These are phyloP conservation scores for Neolentinus lepideus DNA, from an alignment of 1,284 basidiomycete species.

Conservation along the genomic window DNA sequence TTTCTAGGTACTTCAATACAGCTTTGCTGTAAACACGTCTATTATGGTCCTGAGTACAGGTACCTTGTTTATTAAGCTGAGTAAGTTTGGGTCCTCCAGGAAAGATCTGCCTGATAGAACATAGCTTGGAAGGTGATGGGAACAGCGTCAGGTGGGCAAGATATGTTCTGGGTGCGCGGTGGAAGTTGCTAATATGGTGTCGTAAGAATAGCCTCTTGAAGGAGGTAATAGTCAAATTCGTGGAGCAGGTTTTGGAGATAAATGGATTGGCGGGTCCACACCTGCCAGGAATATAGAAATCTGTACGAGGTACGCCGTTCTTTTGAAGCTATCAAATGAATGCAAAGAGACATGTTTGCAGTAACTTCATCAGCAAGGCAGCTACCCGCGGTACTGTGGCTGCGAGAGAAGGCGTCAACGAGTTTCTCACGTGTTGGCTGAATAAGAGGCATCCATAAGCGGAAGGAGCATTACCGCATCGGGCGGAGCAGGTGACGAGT, in stretches of 20 bases:
- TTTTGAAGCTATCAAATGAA: no score
- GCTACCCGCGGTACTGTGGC: not conserved
- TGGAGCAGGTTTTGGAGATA: not conserved
- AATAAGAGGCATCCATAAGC: not conserved
- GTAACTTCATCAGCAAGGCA: not conserved
- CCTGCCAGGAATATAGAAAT: not conserved
- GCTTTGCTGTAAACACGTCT: no score
- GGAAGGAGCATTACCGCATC: not conserved
- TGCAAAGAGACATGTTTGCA: no score
- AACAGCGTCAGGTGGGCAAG: not conserved
- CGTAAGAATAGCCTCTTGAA: not conserved
- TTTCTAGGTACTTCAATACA: no score
- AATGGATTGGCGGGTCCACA: not conserved
- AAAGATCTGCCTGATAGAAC: not conserved
- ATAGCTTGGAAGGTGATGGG: not conserved
- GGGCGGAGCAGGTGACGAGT: not conserved
- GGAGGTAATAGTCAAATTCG: not conserved
- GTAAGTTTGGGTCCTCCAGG: not conserved
- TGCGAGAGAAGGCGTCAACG: not conserved
- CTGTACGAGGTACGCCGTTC: no score
- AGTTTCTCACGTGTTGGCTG: not conserved
- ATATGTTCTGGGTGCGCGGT: not conserved
- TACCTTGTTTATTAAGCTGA: not conserved
- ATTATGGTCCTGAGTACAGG: not conserved
- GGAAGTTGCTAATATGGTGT: not conserved